Base-by-base conservation (phyloP, 352 stramenopile species). In the Pythium myriotylum region DNA sequence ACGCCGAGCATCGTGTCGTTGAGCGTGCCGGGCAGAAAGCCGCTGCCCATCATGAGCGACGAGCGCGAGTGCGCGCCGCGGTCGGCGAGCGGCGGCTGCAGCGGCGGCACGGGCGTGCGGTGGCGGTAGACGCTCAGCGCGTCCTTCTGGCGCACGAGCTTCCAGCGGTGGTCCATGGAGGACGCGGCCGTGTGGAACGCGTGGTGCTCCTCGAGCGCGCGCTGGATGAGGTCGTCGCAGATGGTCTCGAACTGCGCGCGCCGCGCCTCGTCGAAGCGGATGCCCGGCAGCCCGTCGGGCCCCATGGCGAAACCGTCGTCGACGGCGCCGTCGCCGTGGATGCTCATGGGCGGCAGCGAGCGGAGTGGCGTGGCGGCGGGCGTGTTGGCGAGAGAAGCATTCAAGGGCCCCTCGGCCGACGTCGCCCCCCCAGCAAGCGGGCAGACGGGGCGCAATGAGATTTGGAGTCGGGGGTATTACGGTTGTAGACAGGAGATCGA, bases 211-310 rank as follows among this genome's bases (percentile, higher is more conserved):
- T 69, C 50, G 2, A 90, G 73, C 32, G 81, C 68, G 47, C 68
- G 70, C 41, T 90, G 74, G 40, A 90, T 73, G 14, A 90, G 70
- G 50, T 85, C 74, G 62, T 90, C 74, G 45, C 78, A 83, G 24
- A 70, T 66, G 0, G 67, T 66, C 41, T 88, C 81, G 61, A 73
- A 74, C n/a, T 77, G 60, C 37, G 73, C 50, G 22, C 69, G 74
- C 10, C 69, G 65, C 46, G 71, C 60, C 9, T 55, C 62, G 24
- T 55, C 70, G 37, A 90, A 82, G 23, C 70, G 43, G 13, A 89
- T 57, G 19, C 62, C 49, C 33, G 69, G 76, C 33, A 79, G 48
- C 1, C 74, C 75, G 20, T 66, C 62, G 23, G 74, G 51, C 10
- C 62, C 70, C n/a, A 69, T 55, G 23, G 62, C 35, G 51, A 67